phyloP scores from a whole-genome alignment of 257 asterid genomes.

The Ilex asprella region DNA sequence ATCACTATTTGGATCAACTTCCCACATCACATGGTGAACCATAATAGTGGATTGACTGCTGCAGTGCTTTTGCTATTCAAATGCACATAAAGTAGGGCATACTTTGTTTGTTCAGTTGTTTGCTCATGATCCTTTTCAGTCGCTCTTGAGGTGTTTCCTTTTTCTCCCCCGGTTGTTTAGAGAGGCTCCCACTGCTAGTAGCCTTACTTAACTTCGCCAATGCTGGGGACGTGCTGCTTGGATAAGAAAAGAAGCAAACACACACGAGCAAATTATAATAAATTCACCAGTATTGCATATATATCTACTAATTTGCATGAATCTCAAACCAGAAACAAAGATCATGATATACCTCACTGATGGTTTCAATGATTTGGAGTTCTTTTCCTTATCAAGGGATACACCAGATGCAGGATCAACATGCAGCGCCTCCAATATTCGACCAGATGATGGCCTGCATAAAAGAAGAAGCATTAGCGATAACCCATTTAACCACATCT shows the following conservation, averaged over 20 bases:
- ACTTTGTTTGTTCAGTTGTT: conserved; percentile 97
- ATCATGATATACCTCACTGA: conserved; percentile 39
- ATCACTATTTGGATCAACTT: neutral
- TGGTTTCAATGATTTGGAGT: conserved; percentile 50
- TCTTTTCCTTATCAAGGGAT: conserved; percentile 68
- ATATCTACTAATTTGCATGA: neutral
- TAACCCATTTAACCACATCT: conserved; percentile 16
- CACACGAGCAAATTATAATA: neutral
- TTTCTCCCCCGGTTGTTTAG: conserved; percentile 86
- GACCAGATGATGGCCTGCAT: conserved; percentile 93
- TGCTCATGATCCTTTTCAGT: conserved; percentile 92
- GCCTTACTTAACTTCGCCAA: conserved; percentile 75
- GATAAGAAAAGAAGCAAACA: neutral
- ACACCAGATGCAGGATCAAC: conserved; percentile 98
- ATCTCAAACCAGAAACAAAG: neutral
- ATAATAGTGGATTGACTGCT: neutral
- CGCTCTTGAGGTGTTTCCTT: conserved; percentile 99
- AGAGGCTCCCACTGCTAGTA: conserved; percentile 50
- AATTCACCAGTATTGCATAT: neutral
- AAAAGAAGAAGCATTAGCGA: conserved; percentile 47
- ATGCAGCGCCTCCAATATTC: conserved; percentile 96
- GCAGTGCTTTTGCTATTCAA: conserved; percentile 27
- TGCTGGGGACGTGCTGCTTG: conserved; percentile 81
- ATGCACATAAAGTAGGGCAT: conserved; percentile 37
- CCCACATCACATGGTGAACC: neutral